Evolutionary conservation across 805 yeast genomes (phyloP).

Genomic region (Saturnispora besseyi): DNA sequence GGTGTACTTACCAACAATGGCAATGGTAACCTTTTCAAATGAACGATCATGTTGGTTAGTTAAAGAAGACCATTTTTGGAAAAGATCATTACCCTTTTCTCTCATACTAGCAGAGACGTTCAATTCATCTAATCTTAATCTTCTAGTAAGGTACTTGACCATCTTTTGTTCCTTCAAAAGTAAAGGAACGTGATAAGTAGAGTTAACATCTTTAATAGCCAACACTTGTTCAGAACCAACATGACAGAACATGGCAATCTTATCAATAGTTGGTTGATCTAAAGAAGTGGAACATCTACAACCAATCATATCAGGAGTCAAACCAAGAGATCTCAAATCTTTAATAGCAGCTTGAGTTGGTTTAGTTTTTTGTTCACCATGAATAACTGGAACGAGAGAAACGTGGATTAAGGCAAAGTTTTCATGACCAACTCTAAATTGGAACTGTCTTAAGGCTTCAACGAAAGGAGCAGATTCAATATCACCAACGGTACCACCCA

Average conservation of each 20-base stretch:
- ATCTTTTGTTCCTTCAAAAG: constrained; percentile 80
- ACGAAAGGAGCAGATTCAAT: constrained; percentile 98
- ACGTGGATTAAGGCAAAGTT: constrained; percentile 95
- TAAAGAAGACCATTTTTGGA: constrained; percentile 69
- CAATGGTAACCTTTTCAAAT: constrained; percentile 82
- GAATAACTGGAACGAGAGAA: constrained; percentile 93
- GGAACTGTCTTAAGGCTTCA: constrained; percentile 98
- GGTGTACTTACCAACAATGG: constrained; percentile 95
- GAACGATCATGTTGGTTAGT: constrained; percentile 77
- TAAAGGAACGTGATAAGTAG: constrained; percentile 95
- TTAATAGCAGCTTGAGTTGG: constrained; percentile 99
- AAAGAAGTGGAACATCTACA: constrained; percentile 88
- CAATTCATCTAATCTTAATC: constrained; percentile 51
- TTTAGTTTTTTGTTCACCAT: constrained; percentile 98
- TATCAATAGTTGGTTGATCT: constrained; percentile 78
- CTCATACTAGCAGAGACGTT: constrained; percentile 40
- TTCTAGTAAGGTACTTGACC: constrained; percentile 60
- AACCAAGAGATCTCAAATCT: constrained; percentile 90
- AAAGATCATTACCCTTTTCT: constrained; percentile 58
- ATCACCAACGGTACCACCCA: constrained; percentile 99
- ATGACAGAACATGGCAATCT: constrained; percentile 98
- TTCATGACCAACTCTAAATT: constrained; percentile 89
- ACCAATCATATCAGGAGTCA: constrained; percentile 94
- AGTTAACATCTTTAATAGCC: constrained; percentile 93
- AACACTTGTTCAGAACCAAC: constrained; percentile 97